Evolutionary conservation across 2,329 filamentous ascomycete genomes (phyloP), one percentile per base, ranked within the genome.

Genomic region (Beauveria sp.): DNA sequence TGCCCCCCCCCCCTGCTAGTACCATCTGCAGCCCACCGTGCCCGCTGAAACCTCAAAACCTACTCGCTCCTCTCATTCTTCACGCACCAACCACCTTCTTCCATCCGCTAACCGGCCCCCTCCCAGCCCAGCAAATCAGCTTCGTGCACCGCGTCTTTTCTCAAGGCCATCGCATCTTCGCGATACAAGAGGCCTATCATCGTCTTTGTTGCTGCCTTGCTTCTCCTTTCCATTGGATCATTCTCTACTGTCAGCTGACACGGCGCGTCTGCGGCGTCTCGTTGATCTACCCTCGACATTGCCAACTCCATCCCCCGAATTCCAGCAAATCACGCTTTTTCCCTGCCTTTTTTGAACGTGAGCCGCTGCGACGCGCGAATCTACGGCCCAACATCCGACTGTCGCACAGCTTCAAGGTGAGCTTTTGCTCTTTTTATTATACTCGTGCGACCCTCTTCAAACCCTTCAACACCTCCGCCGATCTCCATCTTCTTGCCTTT

Each of bases 121-220:
- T 53, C 54, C 54, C 46, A 53, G 43, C 54, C 12, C 60, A 62
- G 60, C 60, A 62, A 62, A 62, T 62, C 60, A 62, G 60, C 60
- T 62, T 62, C 60, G 52, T 42, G 60, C 60, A 20, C 60, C 52
- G 53, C 60, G 60, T 62, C 60, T 62, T 62, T 57, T 57, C 53
- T 22, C 53, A 53, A 55, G 54, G 60, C 53, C 53, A 57, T 73
- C 70, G 68, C 72, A 69, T 69, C 72, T 69, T 73, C 72, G 73
- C 76, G 68, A 76, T 72, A 71, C 70, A 69, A 67, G 68, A 77
- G 70, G 77, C 80, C 81, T 83, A 83, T 83, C 80, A 82, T 71
- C 72, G 73, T 76, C 74, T 69, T 69, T 69, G 74, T 67, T 73
- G 71, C 64, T 64, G 50, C 22, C 26, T 26, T 54, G 69, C 67